Conservation (phyloP, 1,284 basidiomycete genomes). For the Cutaneotrichosporon sp. region DNA sequence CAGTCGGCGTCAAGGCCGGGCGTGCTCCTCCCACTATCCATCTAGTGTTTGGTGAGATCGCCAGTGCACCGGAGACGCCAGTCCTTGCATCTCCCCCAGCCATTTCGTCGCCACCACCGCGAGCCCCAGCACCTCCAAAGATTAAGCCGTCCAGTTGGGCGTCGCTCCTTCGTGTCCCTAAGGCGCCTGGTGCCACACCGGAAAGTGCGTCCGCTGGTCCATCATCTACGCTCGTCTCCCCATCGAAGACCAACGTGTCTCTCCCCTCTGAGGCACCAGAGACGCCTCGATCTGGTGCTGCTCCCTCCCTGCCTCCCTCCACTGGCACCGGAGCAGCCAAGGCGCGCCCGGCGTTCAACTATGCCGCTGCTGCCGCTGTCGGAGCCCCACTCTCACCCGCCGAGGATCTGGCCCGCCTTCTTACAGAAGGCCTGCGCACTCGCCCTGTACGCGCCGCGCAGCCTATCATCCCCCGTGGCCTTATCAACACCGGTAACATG, state of each 20-base stretch:
- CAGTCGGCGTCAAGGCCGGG: constrained; percentile 12
- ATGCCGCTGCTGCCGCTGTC: constrained; percentile 42
- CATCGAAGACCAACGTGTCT: constrained; percentile 24
- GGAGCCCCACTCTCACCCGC: constrained; percentile 54
- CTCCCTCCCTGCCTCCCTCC: constrained; percentile 62
- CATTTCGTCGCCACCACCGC: constrained; percentile 3
- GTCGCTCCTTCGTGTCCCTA: constrained; percentile 55
- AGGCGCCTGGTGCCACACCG: constrained; percentile 14
- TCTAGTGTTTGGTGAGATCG: constrained; percentile 11
- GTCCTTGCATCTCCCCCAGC: neutral
- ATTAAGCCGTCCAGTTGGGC: constrained; percentile 63
- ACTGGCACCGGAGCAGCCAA: constrained; percentile 28
- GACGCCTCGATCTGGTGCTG: constrained; percentile 49
- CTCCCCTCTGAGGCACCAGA: constrained; percentile 16
- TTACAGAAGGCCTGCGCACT: constrained; percentile 51
- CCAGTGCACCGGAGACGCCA: neutral
- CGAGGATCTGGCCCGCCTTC: constrained; percentile 57
- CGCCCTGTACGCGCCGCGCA: constrained; percentile 24
- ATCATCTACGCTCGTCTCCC: constrained; percentile 26
- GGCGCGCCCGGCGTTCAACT: constrained; percentile 31
- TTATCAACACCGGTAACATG: constrained; percentile 94
- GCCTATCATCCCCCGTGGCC: constrained; percentile 59
- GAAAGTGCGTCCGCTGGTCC: constrained; percentile 18
- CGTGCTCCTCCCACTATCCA: neutral
- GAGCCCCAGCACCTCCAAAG: neutral